Conservation (phyloP, 768 basidiomycete genomes). For the Tricholoma saponaceum region DNA sequence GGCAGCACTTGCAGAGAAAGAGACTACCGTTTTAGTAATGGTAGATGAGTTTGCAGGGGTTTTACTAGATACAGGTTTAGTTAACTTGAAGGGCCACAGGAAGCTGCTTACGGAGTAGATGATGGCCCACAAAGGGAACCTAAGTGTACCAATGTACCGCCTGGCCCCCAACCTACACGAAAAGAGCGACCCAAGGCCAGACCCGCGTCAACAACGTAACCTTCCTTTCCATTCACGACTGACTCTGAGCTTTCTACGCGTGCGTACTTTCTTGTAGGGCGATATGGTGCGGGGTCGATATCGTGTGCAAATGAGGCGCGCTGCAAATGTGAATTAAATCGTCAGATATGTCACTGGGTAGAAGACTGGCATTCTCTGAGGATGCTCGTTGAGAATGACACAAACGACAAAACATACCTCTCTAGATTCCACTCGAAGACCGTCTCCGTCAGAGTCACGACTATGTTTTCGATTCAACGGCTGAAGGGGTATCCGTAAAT, state of each 20-base stretch:
- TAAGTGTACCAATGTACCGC: constrained; percentile 69
- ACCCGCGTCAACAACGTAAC: constrained; percentile 72
- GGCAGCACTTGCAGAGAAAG: constrained; percentile 30
- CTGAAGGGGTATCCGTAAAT: constrained; percentile 32
- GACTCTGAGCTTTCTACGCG: constrained; percentile 70
- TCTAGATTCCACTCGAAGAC: constrained; percentile 52
- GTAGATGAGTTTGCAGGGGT: constrained; percentile 59
- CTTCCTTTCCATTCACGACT: constrained; percentile 59
- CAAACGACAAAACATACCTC: constrained; percentile 41
- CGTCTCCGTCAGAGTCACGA: constrained; percentile 75
- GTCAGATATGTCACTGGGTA: constrained; percentile 1
- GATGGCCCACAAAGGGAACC: constrained; percentile 68
- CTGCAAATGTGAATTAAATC: constrained; percentile 31
- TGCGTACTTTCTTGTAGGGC: constrained; percentile 78
- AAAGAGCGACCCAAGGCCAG: constrained; percentile 84
- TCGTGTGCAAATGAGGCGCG: constrained; percentile 77
- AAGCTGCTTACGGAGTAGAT: constrained; percentile 44
- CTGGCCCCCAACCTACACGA: constrained; percentile 87
- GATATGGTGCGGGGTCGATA: constrained; percentile 60
- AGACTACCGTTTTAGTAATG: constrained; percentile 48
- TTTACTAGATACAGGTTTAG: constrained; percentile 29
- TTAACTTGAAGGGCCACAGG: background rate
- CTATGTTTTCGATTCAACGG: constrained; percentile 64
- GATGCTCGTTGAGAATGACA: background rate
- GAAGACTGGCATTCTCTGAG: background rate